Evolutionary conservation across 2,329 filamentous ascomycete genomes (phyloP).

Genomic region (Hypoxylon sp.): DNA sequence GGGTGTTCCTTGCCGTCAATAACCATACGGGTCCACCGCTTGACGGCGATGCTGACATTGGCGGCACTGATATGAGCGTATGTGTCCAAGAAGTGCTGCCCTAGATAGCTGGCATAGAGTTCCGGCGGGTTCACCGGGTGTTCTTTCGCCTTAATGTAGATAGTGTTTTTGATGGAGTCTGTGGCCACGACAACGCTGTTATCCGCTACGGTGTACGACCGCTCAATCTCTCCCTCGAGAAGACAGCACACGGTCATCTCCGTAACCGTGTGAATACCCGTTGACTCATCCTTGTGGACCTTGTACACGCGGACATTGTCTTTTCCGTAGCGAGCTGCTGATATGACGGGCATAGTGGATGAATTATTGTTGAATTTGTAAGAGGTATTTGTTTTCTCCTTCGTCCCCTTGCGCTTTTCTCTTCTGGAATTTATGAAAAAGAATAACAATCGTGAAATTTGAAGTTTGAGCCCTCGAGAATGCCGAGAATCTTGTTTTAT

Average conservation of each 20-base stretch:
- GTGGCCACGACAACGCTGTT: slow-evolving; percentile 97
- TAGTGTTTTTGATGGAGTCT: slow-evolving; percentile 98
- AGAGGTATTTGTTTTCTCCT: slow-evolving; percentile 12
- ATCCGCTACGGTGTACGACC: slow-evolving; percentile 91
- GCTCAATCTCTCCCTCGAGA: slow-evolving; percentile 92
- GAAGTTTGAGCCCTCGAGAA: slow-evolving; percentile 9
- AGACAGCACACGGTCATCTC: slow-evolving; percentile 97
- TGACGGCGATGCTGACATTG: slow-evolving; percentile 84
- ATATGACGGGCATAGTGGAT: slow-evolving; percentile 67
- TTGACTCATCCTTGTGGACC: slow-evolving; percentile 83
- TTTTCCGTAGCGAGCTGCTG: slow-evolving; percentile 86
- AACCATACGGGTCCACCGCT: slow-evolving; percentile 92
- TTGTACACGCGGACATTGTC: slow-evolving; percentile 99
- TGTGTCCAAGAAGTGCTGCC: slow-evolving; percentile 87
- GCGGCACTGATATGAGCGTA: slow-evolving; percentile 91
- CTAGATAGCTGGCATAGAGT: slow-evolving; percentile 88
- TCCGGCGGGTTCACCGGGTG: slow-evolving; percentile 93
- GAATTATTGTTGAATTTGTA: slow-evolving; percentile 5
- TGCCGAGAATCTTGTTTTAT: slow-evolving; percentile 31
- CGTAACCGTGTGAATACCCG: slow-evolving; percentile 85
- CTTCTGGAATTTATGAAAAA: slow-evolving; percentile 6
- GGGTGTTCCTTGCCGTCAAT: slow-evolving; percentile 92
- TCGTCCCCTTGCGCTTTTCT: slow-evolving; percentile 10
- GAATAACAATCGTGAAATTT: slow-evolving; percentile 3
- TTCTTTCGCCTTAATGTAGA: slow-evolving; percentile 95